These are phyloP conservation scores for Iris macrosiphon DNA, from an alignment of 106 monocot genomes.

Conservation along the genomic window DNA sequence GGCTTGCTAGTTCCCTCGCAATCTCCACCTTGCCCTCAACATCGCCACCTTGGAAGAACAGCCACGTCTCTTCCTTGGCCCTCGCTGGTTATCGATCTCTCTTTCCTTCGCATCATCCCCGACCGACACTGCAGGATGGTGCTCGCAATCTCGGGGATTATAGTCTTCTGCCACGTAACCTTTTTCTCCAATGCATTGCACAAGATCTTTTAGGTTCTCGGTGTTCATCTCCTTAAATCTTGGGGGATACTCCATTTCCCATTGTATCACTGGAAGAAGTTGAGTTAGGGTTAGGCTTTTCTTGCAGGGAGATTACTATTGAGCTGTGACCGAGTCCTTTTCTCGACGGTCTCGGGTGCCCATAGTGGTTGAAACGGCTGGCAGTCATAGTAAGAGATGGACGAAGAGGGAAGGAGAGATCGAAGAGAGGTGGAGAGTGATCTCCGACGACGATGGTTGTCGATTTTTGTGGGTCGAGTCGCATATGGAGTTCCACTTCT, in stretches of 20 bases:
- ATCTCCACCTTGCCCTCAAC: slow-evolving; percentile 45
- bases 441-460: slow-evolving; percentile 12
- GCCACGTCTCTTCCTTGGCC: slow-evolving; percentile 57
- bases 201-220: slow-evolving; percentile 68
- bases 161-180: slow-evolving; percentile 51
- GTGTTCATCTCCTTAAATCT: slow-evolving; percentile 78
- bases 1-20: slow-evolving; percentile 15
- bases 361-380: slow-evolving; percentile 1
- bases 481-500: slow-evolving; percentile 24
- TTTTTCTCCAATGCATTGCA: slow-evolving; percentile 59
- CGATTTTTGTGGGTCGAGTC: slow-evolving; percentile 6
- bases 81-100: neutral
- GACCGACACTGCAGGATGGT: slow-evolving; percentile 63
- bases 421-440: slow-evolving; percentile 22
- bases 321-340: neutral
- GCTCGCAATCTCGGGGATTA: slow-evolving; percentile 71
- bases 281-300: slow-evolving; percentile 13
- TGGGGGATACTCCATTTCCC: slow-evolving; percentile 19
- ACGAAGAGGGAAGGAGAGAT: slow-evolving; percentile 21
- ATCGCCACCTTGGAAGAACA: slow-evolving; percentile 73
- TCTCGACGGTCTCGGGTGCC: neutral
- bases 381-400: slow-evolving; percentile 14
- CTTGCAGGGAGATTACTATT: neutral
- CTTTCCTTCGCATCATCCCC: slow-evolving; percentile 50
- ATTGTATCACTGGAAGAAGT: slow-evolving; percentile 39